Percentiles rank a stretch among this genome's conserved stretches.
Conservation (phyloP, 1,139 yeast genomes). For the Blastobotrys aristatus region DNA sequence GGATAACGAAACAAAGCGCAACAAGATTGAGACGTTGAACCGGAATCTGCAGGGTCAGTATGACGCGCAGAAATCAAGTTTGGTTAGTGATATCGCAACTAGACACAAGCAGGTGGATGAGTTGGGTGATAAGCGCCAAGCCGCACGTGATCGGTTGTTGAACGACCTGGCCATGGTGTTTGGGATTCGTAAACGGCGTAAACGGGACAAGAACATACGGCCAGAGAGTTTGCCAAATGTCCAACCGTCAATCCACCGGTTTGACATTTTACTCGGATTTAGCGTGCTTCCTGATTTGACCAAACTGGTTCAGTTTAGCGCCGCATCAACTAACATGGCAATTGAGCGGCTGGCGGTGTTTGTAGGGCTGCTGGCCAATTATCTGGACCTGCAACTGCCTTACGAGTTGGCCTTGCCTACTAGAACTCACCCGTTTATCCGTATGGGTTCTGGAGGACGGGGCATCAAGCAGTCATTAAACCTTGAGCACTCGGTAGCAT, state of each 20-base stretch:
- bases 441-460: constrained; percentile 22
- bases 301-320: constrained; percentile 29
- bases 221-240: background rate
- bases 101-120: background rate
- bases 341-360: constrained; percentile 34
- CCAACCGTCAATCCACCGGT: constrained; percentile 1
- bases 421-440: constrained; percentile 23
- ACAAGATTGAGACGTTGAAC: background rate
- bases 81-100: background rate
- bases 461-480: constrained; percentile 14
- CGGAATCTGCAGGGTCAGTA: background rate
- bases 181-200: constrained; percentile 18
- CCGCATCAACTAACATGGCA: constrained; percentile 29
- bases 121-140: background rate
- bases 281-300: constrained; percentile 32
- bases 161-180: constrained; percentile 15
- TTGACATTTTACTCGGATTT: constrained; percentile 26
- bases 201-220: constrained; percentile 7
- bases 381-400: constrained; percentile 33
- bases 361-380: constrained; percentile 30
- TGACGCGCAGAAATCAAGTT: background rate
- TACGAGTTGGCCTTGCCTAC: constrained; percentile 31
- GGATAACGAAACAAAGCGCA: background rate
- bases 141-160: background rate
- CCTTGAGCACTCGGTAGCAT: constrained; percentile 6